A percentile compares a stretch with the other conserved stretches of the same genome.
Conservation (phyloP, 371 early-diverging fungal species). For the Blakeslea trispora region DNA sequence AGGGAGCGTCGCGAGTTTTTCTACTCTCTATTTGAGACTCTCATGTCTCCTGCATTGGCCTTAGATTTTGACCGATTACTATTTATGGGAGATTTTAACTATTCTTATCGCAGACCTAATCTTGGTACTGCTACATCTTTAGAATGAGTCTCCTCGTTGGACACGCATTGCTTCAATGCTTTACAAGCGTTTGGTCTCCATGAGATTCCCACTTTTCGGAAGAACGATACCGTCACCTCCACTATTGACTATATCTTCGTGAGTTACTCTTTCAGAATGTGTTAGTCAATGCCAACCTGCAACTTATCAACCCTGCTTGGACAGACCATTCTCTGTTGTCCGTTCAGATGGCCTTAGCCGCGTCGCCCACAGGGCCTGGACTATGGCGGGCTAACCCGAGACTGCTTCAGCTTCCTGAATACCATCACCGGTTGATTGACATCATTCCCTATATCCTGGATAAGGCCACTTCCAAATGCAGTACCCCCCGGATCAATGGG, state of each 20-base stretch:
- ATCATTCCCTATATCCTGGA: neutral
- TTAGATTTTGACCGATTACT: too few species aligned
- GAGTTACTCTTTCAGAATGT: neutral
- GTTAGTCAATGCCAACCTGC: neutral
- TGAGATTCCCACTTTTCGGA: neutral
- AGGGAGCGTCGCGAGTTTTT: too few species aligned
- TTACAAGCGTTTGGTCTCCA: neutral
- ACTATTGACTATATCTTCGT: conserved; percentile 6
- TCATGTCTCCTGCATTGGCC: neutral
- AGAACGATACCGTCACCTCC: neutral
- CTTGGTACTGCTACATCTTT: neutral
- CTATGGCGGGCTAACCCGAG: conserved; percentile 7
- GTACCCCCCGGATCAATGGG: too few species aligned
- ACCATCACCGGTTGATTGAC: neutral
- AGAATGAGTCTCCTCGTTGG: neutral
- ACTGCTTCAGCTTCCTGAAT: neutral
- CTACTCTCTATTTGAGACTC: too few species aligned
- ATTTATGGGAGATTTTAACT: conserved; percentile 1
- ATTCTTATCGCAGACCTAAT: neutral
- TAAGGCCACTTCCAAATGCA: too few species aligned
- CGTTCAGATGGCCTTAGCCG: too few species aligned
- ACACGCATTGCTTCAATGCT: conserved; percentile 1
- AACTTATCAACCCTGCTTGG: too few species aligned
- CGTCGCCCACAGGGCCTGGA: neutral
- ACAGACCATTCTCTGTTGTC: too few species aligned